Percentiles rank a stretch among this genome's conserved stretches.
These are phyloP conservation scores for Ploettnerulaceae sp. DNA, from an alignment of 2,329 filamentous ascomycete species.

Conservation along the genomic window DNA sequence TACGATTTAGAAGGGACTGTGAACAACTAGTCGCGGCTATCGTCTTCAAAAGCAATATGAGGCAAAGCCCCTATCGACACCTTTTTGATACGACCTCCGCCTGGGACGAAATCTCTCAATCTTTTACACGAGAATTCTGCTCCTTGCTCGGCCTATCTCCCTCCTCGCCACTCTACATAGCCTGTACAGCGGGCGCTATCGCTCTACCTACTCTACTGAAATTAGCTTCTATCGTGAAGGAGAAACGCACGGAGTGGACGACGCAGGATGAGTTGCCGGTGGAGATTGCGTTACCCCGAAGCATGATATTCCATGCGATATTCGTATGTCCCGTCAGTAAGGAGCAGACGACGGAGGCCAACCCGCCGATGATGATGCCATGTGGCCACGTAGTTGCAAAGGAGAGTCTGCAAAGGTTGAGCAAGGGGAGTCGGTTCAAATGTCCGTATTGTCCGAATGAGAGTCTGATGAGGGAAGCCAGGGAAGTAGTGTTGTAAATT, in stretches of 20 bases:
- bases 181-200: slow-evolving; percentile 86
- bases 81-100: slow-evolving; percentile 71
- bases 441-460: slow-evolving; percentile 94
- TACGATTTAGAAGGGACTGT: slow-evolving; percentile 72
- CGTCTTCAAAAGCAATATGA: slow-evolving; percentile 70
- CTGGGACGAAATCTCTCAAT: slow-evolving; percentile 79
- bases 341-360: slow-evolving; percentile 87
- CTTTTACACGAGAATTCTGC: slow-evolving; percentile 93
- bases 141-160: slow-evolving; percentile 83
- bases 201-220: slow-evolving; percentile 87
- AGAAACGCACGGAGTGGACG: slow-evolving; percentile 92
- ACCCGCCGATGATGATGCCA: slow-evolving; percentile 94
- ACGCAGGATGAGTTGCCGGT: slow-evolving; percentile 85
- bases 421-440: slow-evolving; percentile 79
- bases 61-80: slow-evolving; percentile 69
- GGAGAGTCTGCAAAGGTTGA: slow-evolving; percentile 74
- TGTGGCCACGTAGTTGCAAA: slow-evolving; percentile 92
- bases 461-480: slow-evolving; percentile 69
- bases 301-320: slow-evolving; percentile 82
- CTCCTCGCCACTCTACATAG: slow-evolving; percentile 88
- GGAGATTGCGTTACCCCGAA: slow-evolving; percentile 55
- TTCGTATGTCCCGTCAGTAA: slow-evolving; percentile 98
- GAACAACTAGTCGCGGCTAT: slow-evolving; percentile 77
- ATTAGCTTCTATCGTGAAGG: slow-evolving; percentile 78
- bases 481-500: slow-evolving; percentile 31